A percentile compares a stretch with the other conserved stretches of the same genome.
Conservation (phyloP, 2,329 filamentous ascomycete genomes). For the Atkinsonella hypoxylon region DNA sequence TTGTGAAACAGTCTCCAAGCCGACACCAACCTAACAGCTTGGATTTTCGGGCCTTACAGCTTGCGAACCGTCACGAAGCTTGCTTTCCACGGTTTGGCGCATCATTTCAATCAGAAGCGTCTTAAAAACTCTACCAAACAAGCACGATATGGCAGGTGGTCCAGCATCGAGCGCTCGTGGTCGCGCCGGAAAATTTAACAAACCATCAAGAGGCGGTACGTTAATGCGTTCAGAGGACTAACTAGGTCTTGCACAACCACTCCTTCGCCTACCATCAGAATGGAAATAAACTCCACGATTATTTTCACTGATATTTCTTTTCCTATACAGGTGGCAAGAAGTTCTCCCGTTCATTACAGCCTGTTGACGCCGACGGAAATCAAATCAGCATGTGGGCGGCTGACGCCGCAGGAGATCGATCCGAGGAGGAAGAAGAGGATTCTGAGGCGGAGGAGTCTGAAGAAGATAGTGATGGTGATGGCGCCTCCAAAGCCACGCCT, state of each 20-base stretch:
- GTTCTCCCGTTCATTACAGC: slow-evolving; percentile 84
- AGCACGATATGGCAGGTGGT: slow-evolving; percentile 32
- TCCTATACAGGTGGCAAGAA: slow-evolving; percentile 70
- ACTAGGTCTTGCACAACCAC: too few species aligned
- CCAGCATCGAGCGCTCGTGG: slow-evolving; percentile 47
- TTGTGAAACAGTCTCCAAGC: not conserved
- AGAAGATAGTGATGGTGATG: slow-evolving; percentile 36
- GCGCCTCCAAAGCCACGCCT: slow-evolving; percentile 28
- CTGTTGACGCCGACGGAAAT: slow-evolving; percentile 80
- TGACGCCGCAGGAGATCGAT: slow-evolving; percentile 40
- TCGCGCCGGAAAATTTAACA: slow-evolving; percentile 87
- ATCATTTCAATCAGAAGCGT: not conserved
- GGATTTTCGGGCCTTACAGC: not conserved
- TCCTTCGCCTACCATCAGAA: too few species aligned
- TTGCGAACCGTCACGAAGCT: not conserved
- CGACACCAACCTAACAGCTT: not conserved
- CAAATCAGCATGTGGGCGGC: slow-evolving; percentile 79
- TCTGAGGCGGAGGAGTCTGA: slow-evolving; percentile 40
- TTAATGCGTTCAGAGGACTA: not conserved
- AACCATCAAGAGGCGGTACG: slow-evolving; percentile 82
- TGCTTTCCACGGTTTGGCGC: not conserved
- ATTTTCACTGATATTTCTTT: not conserved
- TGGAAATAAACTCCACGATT: too few species aligned
- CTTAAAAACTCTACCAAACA: not conserved
- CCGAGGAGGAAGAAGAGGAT: slow-evolving; percentile 42